Conservation (phyloP, 345 rosid species). For the Schrenkiella parvula region DNA sequence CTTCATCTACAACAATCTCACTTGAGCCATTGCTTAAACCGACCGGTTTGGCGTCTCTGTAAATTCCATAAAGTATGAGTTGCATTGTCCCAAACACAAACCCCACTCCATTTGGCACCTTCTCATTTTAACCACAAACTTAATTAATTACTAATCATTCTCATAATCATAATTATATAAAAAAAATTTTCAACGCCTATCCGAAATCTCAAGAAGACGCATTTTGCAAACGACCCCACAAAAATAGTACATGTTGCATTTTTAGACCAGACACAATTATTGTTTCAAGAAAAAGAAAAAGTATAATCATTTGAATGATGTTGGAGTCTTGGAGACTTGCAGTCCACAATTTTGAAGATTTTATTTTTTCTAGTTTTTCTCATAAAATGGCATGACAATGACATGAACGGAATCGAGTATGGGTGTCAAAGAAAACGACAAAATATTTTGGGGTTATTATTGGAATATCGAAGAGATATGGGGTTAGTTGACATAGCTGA, state of each 20-base stretch:
- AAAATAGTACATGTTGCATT: constrained; percentile 9
- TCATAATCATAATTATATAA: not conserved
- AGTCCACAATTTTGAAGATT: constrained; percentile 13
- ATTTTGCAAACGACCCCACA: not conserved
- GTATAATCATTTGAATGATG: constrained; percentile 6
- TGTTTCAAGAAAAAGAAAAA: not conserved
- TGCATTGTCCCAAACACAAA: constrained; percentile 61
- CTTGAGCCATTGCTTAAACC: constrained; percentile 5
- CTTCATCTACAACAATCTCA: constrained; percentile 22
- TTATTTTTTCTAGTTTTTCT: too few relatives aligned
- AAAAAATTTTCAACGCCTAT: not conserved
- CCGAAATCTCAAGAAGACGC: not conserved
- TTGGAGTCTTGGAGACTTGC: constrained; percentile 22
- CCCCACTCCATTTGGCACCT: constrained; percentile 74
- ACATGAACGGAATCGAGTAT: not conserved
- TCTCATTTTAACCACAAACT: not conserved
- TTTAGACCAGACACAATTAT: not conserved
- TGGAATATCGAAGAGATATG: not conserved
- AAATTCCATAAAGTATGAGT: constrained; percentile 52
- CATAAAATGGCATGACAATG: not conserved
- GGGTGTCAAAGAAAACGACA: constrained; percentile 1
- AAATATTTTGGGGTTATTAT: not conserved
- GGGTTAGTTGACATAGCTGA: not conserved
- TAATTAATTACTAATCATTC: not conserved
- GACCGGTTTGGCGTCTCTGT: constrained; percentile 42